Percentiles rank a stretch among this genome's conserved stretches.
Conservation (phyloP, 495 filamentous ascomycete species). For the Podospora anserina region DNA sequence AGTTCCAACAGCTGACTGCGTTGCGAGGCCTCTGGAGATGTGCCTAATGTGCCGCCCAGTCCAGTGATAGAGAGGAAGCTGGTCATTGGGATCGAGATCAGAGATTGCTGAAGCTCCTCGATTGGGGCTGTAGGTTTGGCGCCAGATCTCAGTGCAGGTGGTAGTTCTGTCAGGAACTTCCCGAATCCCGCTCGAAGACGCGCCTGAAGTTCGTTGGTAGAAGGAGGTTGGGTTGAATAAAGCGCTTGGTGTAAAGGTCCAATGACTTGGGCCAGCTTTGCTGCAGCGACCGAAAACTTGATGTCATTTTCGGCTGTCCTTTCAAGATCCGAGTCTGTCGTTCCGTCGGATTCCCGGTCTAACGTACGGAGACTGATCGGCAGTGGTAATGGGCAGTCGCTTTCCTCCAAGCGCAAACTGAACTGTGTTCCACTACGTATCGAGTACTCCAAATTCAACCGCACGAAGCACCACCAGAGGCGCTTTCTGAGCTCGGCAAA, state of each 20-base stretch:
- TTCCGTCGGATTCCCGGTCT: constrained; percentile 6
- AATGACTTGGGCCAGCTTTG: constrained; percentile 17
- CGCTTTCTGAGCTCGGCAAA: constrained; percentile 24
- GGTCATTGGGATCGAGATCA: constrained; percentile 19
- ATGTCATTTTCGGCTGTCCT: constrained; percentile 10
- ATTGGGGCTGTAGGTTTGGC: constrained; percentile 10
- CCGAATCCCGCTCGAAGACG: constrained; percentile 11
- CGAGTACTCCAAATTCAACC: constrained; percentile 25
- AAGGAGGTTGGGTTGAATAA: constrained; percentile 13
- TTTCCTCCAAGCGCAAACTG: constrained; percentile 18
- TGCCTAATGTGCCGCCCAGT: constrained; percentile 4
- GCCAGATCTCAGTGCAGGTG: constrained; percentile 6
- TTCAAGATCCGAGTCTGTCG: not conserved
- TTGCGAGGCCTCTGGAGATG: not conserved
- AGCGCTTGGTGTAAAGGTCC: constrained; percentile 20
- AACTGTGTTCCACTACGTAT: constrained; percentile 26
- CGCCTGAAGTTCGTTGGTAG: constrained; percentile 6
- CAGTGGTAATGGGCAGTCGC: constrained; percentile 22
- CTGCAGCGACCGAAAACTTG: constrained; percentile 16
- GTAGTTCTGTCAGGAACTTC: constrained; percentile 9
- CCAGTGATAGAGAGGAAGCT: constrained; percentile 17
- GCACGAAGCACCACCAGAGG: constrained; percentile 19
- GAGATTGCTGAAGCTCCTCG: constrained; percentile 17
- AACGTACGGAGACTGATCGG: constrained; percentile 8
- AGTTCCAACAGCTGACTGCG: constrained; percentile 19